These are phyloP conservation scores for Fusarium ambrosium DNA, from an alignment of 2,329 filamentous ascomycete genomes.

Conservation along the genomic window DNA sequence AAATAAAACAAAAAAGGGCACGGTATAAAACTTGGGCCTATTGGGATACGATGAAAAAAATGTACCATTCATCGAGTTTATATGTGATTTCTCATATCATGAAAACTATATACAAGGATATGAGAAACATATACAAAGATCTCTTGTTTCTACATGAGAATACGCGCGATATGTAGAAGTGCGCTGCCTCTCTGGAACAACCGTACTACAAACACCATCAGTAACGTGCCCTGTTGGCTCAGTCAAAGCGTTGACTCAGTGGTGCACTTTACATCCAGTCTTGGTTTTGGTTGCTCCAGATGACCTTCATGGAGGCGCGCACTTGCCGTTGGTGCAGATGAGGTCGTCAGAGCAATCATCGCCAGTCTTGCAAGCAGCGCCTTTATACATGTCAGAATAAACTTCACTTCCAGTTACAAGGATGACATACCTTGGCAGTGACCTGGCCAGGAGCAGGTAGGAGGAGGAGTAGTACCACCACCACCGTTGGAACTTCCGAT, in stretches of 20 bases:
- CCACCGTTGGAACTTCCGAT: constrained; percentile 35
- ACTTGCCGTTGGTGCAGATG: constrained; percentile 40
- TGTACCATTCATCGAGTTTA: background rate
- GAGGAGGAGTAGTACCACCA: background rate
- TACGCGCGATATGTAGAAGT: background rate
- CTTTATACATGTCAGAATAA: too few species aligned
- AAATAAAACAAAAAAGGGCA: background rate
- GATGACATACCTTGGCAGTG: constrained; percentile 31
- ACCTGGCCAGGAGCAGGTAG: constrained; percentile 36
- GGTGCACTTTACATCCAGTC: background rate
- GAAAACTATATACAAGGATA: background rate
- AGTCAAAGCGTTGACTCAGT: background rate
- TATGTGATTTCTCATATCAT: background rate
- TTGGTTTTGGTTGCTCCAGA: background rate
- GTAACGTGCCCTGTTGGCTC: background rate
- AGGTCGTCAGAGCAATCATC: constrained; percentile 45
- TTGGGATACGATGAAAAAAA: background rate
- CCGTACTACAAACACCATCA: background rate
- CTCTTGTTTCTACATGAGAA: background rate
- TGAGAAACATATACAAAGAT: background rate
- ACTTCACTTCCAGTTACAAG: background rate
- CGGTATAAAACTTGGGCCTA: background rate
- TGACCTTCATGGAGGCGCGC: constrained; percentile 23
- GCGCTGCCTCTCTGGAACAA: background rate
- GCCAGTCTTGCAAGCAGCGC: constrained; percentile 34